These are phyloP conservation scores for Colletotrichum salicis DNA, from an alignment of 2,329 filamentous ascomycete species.

Conservation along the genomic window DNA sequence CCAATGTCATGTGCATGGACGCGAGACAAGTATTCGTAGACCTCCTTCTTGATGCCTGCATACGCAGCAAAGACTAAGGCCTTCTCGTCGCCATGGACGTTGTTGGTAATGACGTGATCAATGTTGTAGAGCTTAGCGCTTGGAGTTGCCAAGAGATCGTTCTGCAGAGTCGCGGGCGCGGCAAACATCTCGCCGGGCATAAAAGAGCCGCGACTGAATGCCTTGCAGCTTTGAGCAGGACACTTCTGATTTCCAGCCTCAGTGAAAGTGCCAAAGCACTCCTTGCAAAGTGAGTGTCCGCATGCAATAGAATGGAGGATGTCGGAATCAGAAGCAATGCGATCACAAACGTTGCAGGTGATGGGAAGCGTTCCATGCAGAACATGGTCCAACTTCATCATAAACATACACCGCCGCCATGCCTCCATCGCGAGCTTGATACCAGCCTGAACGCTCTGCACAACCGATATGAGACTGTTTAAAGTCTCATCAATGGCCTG, in stretches of 20 bases:
- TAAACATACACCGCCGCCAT: not conserved
- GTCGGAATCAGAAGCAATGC: not conserved
- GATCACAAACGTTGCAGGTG: conserved; percentile 2
- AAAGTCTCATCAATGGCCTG: conserved; percentile 37
- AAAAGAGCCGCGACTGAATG: not conserved
- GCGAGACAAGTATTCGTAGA: conserved; percentile 34
- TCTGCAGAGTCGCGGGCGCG: not conserved
- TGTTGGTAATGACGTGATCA: conserved; percentile 37
- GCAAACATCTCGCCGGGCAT: not conserved
- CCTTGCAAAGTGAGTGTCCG: conserved; percentile 17
- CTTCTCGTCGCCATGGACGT: conserved; percentile 38
- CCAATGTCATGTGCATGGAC: conserved; percentile 36
- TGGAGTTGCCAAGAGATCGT: not conserved
- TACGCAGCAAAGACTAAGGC: conserved; percentile 53
- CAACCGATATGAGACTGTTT: conserved; percentile 36
- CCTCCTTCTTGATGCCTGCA: conserved; percentile 40
- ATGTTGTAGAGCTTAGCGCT: conserved; percentile 39
- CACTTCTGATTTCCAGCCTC: not conserved
- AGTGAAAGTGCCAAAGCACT: not conserved
- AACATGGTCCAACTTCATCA: not conserved
- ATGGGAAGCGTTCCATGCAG: not conserved
- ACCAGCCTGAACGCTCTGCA: conserved; percentile 34
- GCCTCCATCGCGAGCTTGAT: conserved; percentile 11
- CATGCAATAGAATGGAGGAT: conserved; percentile 10
- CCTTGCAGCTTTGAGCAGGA: not conserved